A percentile compares a stretch with the other conserved stretches of the same genome.
These are phyloP conservation scores for Entomophthora muscae DNA, from an alignment of 371 early-diverging fungal species.

Conservation along the genomic window DNA sequence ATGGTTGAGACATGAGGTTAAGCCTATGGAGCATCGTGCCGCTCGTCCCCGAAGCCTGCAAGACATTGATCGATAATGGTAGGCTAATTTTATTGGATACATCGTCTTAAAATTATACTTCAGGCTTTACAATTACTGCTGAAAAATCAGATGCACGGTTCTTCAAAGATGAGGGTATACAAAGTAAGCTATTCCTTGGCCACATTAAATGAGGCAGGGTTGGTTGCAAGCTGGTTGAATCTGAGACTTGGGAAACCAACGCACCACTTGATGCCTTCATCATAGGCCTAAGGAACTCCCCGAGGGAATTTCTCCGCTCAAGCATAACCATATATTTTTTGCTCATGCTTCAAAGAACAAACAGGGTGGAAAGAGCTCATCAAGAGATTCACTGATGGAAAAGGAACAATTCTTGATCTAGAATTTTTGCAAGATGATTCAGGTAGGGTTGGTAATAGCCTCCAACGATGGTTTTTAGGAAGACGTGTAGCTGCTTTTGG, in stretches of 20 bases:
- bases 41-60: slow-evolving; percentile 81
- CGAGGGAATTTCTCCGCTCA: slow-evolving; percentile 72
- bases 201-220: slow-evolving; percentile 20
- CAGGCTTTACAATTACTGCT: slow-evolving; percentile 75
- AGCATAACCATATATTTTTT: slow-evolving; percentile 92
- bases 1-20: slow-evolving; percentile 94
- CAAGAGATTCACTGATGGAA: slow-evolving; percentile 62
- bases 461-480: slow-evolving; percentile 18
- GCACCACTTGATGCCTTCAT: slow-evolving; percentile 81
- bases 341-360: slow-evolving; percentile 95
- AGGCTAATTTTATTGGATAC: not conserved
- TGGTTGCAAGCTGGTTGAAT: slow-evolving; percentile 63
- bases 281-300: slow-evolving; percentile 93
- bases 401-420: slow-evolving; percentile 79
- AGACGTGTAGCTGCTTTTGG: slow-evolving; percentile 95
- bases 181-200: slow-evolving; percentile 28
- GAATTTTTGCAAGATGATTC: slow-evolving; percentile 78
- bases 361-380: slow-evolving; percentile 85
- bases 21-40: slow-evolving; percentile 88
- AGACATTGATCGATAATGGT: slow-evolving; percentile 50
- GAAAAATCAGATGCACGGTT: slow-evolving; percentile 67
- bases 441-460: slow-evolving; percentile 17
- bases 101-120: not conserved
- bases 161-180: slow-evolving; percentile 73
- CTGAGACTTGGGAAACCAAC: slow-evolving; percentile 62